Conservation (phyloP, 139 green algal species). For the Prasinococcaceae sp. region DNA sequence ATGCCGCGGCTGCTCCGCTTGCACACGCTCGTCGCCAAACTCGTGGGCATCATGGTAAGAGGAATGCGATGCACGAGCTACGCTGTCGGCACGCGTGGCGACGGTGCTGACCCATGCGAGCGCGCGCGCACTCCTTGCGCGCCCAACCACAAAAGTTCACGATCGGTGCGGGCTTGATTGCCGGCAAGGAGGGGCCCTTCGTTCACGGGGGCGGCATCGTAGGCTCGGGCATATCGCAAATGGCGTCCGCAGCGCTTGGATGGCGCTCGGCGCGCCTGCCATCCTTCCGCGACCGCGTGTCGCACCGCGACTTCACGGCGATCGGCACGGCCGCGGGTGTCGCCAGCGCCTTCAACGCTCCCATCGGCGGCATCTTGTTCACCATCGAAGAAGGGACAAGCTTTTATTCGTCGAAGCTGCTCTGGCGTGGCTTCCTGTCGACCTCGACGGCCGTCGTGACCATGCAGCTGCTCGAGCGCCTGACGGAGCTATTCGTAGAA, state of each 20-base stretch:
- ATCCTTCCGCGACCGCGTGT: constrained; percentile 34
- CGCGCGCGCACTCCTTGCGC: too few species aligned
- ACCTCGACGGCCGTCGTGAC: constrained; percentile 42
- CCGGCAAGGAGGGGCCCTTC: constrained; percentile 69
- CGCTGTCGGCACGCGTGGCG: too few species aligned
- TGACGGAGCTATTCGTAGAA: constrained; percentile 14
- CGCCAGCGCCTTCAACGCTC: constrained; percentile 44
- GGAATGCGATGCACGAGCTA: too few species aligned
- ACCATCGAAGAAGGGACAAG: constrained; percentile 43
- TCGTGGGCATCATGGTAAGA: constrained; percentile 40
- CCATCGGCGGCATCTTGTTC: constrained; percentile 54
- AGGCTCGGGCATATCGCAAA: constrained; percentile 24
- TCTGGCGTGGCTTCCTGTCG: constrained; percentile 52
- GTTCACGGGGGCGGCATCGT: constrained; percentile 59
- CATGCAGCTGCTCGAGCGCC: constrained; percentile 32
- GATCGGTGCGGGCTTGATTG: constrained; percentile 52
- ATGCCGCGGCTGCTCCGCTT: constrained; percentile 41
- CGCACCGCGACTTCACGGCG: constrained; percentile 45
- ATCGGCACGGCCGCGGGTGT: constrained; percentile 50
- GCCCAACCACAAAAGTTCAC: too few species aligned
- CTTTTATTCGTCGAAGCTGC: constrained; percentile 40
- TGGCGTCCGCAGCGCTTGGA: constrained; percentile 26
- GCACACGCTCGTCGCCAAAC: constrained; percentile 57
- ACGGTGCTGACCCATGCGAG: too few species aligned
- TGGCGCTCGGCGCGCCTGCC: background rate